Base-by-base conservation (phyloP, 116 monocot species). In the Thalassia testudinum region DNA sequence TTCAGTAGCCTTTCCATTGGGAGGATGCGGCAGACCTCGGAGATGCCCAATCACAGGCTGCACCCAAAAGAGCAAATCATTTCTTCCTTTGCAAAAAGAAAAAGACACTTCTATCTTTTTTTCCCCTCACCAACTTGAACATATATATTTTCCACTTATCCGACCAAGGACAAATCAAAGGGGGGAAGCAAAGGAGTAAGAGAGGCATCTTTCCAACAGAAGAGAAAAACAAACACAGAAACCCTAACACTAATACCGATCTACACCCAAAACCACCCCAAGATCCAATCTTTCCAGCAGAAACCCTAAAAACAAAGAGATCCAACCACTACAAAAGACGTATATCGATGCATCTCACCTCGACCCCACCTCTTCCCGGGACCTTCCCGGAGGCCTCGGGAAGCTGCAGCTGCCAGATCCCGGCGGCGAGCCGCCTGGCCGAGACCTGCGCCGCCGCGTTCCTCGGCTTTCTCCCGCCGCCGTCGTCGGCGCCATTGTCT, bases 371-470 rank as follows among this genome's bases (percentile, higher is more conserved):
- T 27, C 43, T 30, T 56, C 13, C 23, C 34, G 48, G 27, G 6
- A 13, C 58, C 24, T 19, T 47, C 21, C 17, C 26, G 15, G 37
- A 13, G 21, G 52, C 58, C 64, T 70, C 71, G 29, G 47, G 57
- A 22, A 64, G 56, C 68, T 72, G 75, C 26, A 78, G 59, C 43
- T 66, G 75, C 91, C 82, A 91, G 37, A 91, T 52, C 52, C 66
- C 81, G 1, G 85, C 74, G 7, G 85, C 85, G 15, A 95, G 81
- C 58, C 64, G 78, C 63, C 85, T 81, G 21, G 74, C 87, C 10
- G 88, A 84, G 15, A 71, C 42, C 16, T 27, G 13, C 24, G 19
- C 47, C 17, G 21, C 29, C 7, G 20, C 12, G 16, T 20, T 47
- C 37, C 34, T n/a, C 47, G 17, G 12, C 7, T 20, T 49, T 26